phyloP scores from a whole-genome alignment of 106 monocot genomes.

The Platanthera guangdongensis region DNA sequence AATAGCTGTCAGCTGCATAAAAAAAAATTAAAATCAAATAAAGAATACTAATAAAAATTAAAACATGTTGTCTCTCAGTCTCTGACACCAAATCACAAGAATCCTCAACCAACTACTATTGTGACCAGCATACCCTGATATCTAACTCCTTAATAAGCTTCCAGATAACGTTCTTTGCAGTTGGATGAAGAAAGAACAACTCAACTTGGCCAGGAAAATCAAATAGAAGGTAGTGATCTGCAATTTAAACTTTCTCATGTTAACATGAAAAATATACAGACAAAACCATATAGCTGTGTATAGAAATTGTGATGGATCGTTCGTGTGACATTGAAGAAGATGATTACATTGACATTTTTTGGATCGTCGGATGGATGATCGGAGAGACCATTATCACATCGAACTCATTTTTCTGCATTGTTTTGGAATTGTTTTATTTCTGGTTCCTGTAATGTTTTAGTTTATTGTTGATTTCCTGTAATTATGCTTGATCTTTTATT shows the following conservation, averaged over 20 bases:
- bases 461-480: too few relatives aligned
- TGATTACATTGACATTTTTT: too few relatives aligned
- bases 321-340: too few relatives aligned
- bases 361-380: too few relatives aligned
- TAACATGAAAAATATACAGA: not conserved
- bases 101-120: not conserved
- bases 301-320: not conserved
- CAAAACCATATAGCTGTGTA: not conserved
- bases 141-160: conserved; percentile 73
- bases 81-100: not conserved
- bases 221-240: conserved; percentile 96
- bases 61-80: not conserved
- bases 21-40: conserved; percentile 3
- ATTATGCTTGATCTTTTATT: too few relatives aligned
- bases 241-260: conserved; percentile 8
- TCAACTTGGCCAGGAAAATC: conserved; percentile 99
- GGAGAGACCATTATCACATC: too few relatives aligned
- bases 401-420: too few relatives aligned
- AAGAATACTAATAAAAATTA: not conserved
- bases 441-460: too few relatives aligned
- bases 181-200: conserved; percentile 96
- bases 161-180: conserved; percentile 65
- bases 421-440: too few relatives aligned
- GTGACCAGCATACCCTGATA: conserved; percentile 44
- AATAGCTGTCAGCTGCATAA: conserved; percentile 70